Conservation (phyloP, 106 monocot genomes). For the Narthecium ossifragum region DNA sequence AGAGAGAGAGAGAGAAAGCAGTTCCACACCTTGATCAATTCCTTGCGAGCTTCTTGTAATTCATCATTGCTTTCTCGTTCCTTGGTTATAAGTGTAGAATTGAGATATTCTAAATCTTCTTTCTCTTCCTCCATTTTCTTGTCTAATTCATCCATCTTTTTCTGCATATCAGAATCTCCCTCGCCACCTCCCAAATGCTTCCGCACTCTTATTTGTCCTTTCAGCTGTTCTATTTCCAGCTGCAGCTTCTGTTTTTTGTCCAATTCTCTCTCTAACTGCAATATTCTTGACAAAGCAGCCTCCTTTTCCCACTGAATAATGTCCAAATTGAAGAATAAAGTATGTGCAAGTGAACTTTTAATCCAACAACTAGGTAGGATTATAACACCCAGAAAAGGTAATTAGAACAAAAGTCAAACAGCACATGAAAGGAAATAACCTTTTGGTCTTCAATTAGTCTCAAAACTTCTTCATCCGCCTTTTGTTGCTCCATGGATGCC, state of each 20-base stretch:
- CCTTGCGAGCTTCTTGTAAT: conserved; percentile 59
- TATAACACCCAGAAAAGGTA: too few species aligned
- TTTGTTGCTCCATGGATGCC: conserved; percentile 57
- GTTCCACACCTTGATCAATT: conserved; percentile 43
- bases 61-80: conserved; percentile 75
- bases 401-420: background rate
- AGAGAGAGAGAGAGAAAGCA: too few species aligned
- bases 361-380: background rate
- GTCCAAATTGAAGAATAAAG: background rate
- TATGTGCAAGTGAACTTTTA: too few species aligned
- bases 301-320: conserved; percentile 74
- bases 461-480: conserved; percentile 65
- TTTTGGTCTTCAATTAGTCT: conserved; percentile 73
- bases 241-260: conserved; percentile 66
- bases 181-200: conserved; percentile 67
- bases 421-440: conserved; percentile 38
- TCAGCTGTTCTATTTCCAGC: conserved; percentile 74
- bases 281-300: conserved; percentile 45
- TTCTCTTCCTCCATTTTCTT: conserved; percentile 45
- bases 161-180: conserved; percentile 47
- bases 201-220: conserved; percentile 62
- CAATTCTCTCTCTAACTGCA: conserved; percentile 60
- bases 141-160: conserved; percentile 37
- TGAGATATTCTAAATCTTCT: conserved; percentile 33
- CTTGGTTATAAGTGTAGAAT: conserved; percentile 48